Percentiles rank a stretch among this genome's conserved stretches.
Conservation (phyloP, 2,329 filamentous ascomycete genomes). For the Lomentospora prolificans region DNA sequence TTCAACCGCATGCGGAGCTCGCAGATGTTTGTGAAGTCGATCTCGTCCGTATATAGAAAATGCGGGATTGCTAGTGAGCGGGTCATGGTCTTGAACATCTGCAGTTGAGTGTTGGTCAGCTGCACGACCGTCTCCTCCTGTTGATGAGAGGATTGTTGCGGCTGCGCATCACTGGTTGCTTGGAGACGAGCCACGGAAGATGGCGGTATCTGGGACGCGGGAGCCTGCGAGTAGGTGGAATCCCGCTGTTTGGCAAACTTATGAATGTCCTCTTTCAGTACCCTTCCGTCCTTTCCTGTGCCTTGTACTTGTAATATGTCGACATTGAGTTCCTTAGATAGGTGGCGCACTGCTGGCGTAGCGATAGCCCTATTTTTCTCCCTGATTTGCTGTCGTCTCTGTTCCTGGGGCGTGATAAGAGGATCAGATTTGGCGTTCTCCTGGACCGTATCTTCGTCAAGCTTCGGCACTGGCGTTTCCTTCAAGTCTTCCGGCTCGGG, state of each 20-base stretch:
- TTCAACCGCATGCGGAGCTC: slow-evolving; percentile 68
- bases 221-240: slow-evolving; percentile 24
- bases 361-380: slow-evolving; percentile 67
- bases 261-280: slow-evolving; percentile 86
- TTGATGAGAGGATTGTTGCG: not conserved
- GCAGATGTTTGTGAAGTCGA: slow-evolving; percentile 70
- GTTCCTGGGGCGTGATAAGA: slow-evolving; percentile 18
- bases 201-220: slow-evolving; percentile 9
- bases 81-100: slow-evolving; percentile 99
- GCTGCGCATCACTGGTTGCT: not conserved
- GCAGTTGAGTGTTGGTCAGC: slow-evolving; percentile 70
- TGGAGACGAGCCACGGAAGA: not conserved
- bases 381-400: slow-evolving; percentile 18
- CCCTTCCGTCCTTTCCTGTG: slow-evolving; percentile 82
- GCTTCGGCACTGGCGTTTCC: slow-evolving; percentile 6
- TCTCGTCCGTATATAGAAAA: slow-evolving; percentile 87
- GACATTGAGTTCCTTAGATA: slow-evolving; percentile 70
- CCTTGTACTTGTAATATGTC: slow-evolving; percentile 71
- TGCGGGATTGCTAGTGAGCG: slow-evolving; percentile 84
- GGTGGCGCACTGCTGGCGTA: slow-evolving; percentile 83
- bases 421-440: slow-evolving; percentile 18
- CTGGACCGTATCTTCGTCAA: slow-evolving; percentile 9
- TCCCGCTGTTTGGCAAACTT: slow-evolving; percentile 49
- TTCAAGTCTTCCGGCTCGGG: slow-evolving; percentile 2
- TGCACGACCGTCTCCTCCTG: slow-evolving; percentile 60